These are phyloP conservation scores for Phytophthora podocarpi DNA, from an alignment of 352 stramenopile species.

Conservation along the genomic window DNA sequence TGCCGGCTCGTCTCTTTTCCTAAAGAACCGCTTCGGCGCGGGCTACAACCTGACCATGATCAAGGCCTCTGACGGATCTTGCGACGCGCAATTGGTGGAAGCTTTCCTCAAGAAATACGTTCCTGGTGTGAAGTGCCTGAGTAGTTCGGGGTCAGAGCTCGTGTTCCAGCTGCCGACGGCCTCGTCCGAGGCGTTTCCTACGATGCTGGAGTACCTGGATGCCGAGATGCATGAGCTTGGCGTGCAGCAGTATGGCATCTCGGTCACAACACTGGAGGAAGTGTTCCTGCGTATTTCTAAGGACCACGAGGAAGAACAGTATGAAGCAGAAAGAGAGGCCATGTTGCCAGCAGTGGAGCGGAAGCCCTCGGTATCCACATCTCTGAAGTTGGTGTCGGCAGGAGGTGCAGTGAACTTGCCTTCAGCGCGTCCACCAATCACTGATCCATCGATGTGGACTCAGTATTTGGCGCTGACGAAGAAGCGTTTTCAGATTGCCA, in stretches of 20 bases:
- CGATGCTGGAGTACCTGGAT: slow-evolving; percentile 91
- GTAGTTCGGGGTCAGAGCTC: slow-evolving; percentile 93
- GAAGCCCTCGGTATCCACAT: slow-evolving; percentile 8
- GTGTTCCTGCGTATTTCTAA: slow-evolving; percentile 92
- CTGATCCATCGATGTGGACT: slow-evolving; percentile 34
- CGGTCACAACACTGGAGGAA: slow-evolving; percentile 98
- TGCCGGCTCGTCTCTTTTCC: slow-evolving; percentile 86
- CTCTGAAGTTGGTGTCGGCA: slow-evolving; percentile 13
- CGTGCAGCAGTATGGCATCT: slow-evolving; percentile 95
- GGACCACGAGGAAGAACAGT: slow-evolving; percentile 42
- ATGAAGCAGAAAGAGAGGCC: background rate
- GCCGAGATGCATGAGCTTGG: slow-evolving; percentile 40
- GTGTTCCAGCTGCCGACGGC: slow-evolving; percentile 93
- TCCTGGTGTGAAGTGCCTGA: slow-evolving; percentile 75
- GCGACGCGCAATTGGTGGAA: slow-evolving; percentile 32
- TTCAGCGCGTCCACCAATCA: slow-evolving; percentile 2
- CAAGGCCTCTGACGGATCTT: slow-evolving; percentile 36
- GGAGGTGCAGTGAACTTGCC: slow-evolving; percentile 6
- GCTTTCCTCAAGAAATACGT: slow-evolving; percentile 64
- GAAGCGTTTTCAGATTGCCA: slow-evolving; percentile 69
- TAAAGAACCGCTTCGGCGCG: slow-evolving; percentile 94
- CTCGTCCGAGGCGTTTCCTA: slow-evolving; percentile 79
- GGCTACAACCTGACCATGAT: slow-evolving; percentile 89
- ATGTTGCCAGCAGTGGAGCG: slow-evolving; percentile 6
- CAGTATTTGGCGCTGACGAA: slow-evolving; percentile 55